phyloP scores from a whole-genome alignment of 148 eudicot genomes.

The Rheum nobile region DNA sequence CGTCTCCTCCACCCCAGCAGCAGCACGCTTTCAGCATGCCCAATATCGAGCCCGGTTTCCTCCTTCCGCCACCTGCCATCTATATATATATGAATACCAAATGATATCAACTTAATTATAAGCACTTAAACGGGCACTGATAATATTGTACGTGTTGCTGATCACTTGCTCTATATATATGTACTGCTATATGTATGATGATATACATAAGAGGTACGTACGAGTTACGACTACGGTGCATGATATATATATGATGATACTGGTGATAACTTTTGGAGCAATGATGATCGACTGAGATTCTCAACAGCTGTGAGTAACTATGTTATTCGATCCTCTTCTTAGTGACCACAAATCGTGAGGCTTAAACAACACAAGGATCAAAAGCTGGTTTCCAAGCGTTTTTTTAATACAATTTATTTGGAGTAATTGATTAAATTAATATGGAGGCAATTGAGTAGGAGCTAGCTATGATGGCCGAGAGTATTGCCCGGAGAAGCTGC shows the following conservation, averaged over 20 bases:
- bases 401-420: background rate
- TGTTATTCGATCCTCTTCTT: background rate
- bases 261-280: background rate
- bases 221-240: too few species aligned
- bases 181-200: too few species aligned
- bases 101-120: background rate
- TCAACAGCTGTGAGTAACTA: conserved; percentile 2
- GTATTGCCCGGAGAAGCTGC: background rate
- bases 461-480: background rate
- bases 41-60: background rate
- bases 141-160: too few species aligned
- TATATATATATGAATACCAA: background rate
- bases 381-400: background rate
- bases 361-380: background rate
- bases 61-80: background rate
- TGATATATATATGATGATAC: too few species aligned
- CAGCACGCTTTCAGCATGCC: background rate
- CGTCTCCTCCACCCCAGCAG: background rate
- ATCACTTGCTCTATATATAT: too few species aligned
- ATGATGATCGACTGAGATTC: background rate
- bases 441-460: background rate
- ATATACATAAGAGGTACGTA: too few species aligned
- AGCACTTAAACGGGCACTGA: too few species aligned
- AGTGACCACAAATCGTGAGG: background rate
- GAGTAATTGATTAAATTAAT: background rate